Percentiles rank a stretch among this genome's conserved stretches.
Evolutionary conservation across 345 rosid species (phyloP).

Genomic region (Durio zibethinus): DNA sequence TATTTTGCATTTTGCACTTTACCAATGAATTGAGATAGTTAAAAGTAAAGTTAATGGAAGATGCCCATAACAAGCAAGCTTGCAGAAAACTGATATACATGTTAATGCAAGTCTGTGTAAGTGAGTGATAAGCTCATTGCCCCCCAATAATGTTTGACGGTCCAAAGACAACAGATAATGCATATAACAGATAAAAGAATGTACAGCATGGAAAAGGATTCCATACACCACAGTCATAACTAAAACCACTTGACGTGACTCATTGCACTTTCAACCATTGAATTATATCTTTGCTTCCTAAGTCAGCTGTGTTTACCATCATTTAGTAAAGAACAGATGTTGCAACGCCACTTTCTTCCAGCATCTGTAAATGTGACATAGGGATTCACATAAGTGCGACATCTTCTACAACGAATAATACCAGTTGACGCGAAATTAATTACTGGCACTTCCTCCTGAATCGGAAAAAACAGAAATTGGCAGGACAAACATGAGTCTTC

Average conservation of each 20-base stretch:
- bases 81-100: background rate
- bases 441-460: constrained; percentile 91
- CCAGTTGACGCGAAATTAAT: constrained; percentile 82
- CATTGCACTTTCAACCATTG: background rate
- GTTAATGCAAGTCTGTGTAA: background rate
- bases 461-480: constrained; percentile 23
- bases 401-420: constrained; percentile 96
- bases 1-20: background rate
- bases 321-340: constrained; percentile 84
- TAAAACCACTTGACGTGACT: background rate
- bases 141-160: background rate
- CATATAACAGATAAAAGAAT: background rate
- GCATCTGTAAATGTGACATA: constrained; percentile 83
- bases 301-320: constrained; percentile 60
- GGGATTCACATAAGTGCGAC: constrained; percentile 97
- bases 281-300: background rate
- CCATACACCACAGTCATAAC: background rate
- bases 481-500: constrained; percentile 17
- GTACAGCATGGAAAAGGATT: background rate
- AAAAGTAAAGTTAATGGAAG: background rate
- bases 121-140: background rate
- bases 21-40: background rate
- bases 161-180: background rate
- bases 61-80: background rate
- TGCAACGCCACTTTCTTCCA: constrained; percentile 99